Conservation (phyloP, 2,329 filamentous ascomycete species). For the Ceratocystis variospora region DNA sequence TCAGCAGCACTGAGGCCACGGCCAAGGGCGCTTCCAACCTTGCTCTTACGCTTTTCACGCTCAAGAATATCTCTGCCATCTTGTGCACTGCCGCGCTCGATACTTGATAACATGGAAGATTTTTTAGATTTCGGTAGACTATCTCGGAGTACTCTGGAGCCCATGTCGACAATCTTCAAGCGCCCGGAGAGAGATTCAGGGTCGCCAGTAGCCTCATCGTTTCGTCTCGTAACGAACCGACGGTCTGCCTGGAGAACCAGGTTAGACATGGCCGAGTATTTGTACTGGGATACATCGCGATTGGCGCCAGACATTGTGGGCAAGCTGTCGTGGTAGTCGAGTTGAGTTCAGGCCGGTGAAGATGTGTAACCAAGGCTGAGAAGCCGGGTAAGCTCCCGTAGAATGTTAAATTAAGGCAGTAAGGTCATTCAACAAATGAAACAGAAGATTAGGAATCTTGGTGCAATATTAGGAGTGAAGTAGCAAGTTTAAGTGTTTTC, state of each 20-base stretch:
- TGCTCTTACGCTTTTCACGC: slow-evolving; percentile 75
- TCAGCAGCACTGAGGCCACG: slow-evolving; percentile 69
- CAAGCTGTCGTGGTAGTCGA: slow-evolving; percentile 3
- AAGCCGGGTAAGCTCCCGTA: slow-evolving; percentile 16
- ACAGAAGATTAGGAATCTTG: background rate
- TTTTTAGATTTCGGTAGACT: slow-evolving; percentile 71
- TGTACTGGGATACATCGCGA: slow-evolving; percentile 88
- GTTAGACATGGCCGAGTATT: slow-evolving; percentile 99
- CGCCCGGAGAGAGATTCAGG: slow-evolving; percentile 93
- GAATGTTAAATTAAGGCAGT: slow-evolving; percentile 4
- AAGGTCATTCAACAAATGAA: slow-evolving; percentile 15
- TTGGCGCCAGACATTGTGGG: slow-evolving; percentile 55
- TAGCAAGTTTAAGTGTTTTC: background rate
- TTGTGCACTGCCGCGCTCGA: slow-evolving; percentile 60
- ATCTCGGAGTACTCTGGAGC: slow-evolving; percentile 66
- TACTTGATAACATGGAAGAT: slow-evolving; percentile 48
- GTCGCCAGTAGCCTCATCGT: slow-evolving; percentile 90
- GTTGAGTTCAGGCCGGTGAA: slow-evolving; percentile 7
- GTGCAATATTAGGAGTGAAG: background rate
- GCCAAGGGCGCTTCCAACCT: slow-evolving; percentile 54
- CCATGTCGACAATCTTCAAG: slow-evolving; percentile 91
- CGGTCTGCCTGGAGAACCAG: slow-evolving; percentile 99
- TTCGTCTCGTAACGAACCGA: slow-evolving; percentile 82
- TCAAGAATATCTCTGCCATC: slow-evolving; percentile 76
- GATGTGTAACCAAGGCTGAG: slow-evolving; percentile 13